Evolutionary conservation across 2,329 filamentous ascomycete species (phyloP).

Genomic region (Ascochyta viciae-villosae): DNA sequence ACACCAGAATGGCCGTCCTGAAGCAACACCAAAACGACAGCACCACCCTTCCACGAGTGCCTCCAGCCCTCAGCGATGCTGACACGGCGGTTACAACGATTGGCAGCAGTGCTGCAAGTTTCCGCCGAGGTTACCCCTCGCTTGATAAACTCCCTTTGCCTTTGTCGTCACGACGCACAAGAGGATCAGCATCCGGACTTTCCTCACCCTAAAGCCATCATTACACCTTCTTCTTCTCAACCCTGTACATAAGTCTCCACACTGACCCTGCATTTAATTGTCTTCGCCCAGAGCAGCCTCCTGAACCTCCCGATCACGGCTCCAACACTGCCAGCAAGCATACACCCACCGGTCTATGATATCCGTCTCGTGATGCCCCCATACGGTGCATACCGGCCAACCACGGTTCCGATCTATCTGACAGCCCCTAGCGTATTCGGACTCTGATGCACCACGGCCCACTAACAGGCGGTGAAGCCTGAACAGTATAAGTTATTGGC

Average conservation of each 20-base stretch:
- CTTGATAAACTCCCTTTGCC: slow-evolving; percentile 2
- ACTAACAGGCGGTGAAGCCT: neutral
- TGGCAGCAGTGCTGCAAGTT: slow-evolving; percentile 5
- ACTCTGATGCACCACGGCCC: neutral
- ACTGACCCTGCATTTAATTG: neutral
- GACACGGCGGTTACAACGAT: slow-evolving; percentile 1
- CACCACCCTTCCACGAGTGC: slow-evolving; percentile 3
- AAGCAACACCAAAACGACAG: slow-evolving; percentile 6
- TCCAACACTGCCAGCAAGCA: slow-evolving; percentile 2
- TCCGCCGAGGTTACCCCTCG: slow-evolving; percentile 17
- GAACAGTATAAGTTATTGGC: neutral
- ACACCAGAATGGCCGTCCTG: neutral
- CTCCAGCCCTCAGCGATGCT: neutral
- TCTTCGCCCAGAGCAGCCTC: neutral
- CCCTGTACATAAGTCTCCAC: too few species aligned
- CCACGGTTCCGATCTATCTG: slow-evolving; percentile 4
- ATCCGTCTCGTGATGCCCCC: slow-evolving; percentile 6
- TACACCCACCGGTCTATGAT: slow-evolving; percentile 5
- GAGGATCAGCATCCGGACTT: slow-evolving; percentile 9
- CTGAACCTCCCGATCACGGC: slow-evolving; percentile 5
- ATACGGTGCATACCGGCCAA: neutral
- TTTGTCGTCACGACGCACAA: slow-evolving; percentile 9
- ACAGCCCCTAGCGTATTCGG: neutral
- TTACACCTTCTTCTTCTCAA: neutral
- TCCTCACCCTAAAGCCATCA: neutral